phyloP scores from a whole-genome alignment of 2,329 filamentous ascomycete species.

The Colletotrichum graminicola region DNA sequence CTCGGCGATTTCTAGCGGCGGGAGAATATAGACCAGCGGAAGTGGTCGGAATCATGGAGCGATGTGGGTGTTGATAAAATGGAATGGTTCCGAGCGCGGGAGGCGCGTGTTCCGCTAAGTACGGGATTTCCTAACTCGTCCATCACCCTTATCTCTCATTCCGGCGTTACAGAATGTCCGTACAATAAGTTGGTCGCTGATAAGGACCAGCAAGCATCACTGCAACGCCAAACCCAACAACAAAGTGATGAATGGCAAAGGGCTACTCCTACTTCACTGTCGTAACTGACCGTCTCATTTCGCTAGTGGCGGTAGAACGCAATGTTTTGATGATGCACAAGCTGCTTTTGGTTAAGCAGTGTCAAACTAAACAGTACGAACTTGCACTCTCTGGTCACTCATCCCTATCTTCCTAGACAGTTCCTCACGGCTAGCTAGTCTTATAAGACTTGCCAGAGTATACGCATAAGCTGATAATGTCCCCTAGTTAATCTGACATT shows the following conservation, averaged over 20 bases:
- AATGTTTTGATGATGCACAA: no score
- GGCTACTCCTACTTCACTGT: not conserved
- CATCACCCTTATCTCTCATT: conserved; percentile 1
- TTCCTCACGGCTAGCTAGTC: not conserved
- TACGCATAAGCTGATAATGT: no score
- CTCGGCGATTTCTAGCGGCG: not conserved
- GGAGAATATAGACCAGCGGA: conserved; percentile 19
- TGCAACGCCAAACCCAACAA: not conserved
- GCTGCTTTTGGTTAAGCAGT: not conserved
- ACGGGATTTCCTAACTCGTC: not conserved
- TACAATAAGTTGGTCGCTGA: not conserved
- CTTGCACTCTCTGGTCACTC: not conserved
- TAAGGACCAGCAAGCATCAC: not conserved
- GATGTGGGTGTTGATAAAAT: not conserved
- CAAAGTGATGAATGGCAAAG: not conserved
- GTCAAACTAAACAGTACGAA: not conserved
- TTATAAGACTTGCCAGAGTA: not conserved
- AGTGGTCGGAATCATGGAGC: conserved; percentile 19
- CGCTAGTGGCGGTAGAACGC: not conserved
- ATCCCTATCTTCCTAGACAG: not conserved
- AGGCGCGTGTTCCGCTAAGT: conserved; percentile 13
- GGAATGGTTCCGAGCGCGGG: conserved; percentile 26
- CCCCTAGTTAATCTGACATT: no score
- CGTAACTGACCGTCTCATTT: not conserved
- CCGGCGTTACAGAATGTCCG: no score